A percentile compares a stretch with the other conserved stretches of the same genome.
Evolutionary conservation across 306 rosid species (phyloP).

Genomic region (Dalbergia cultrata): DNA sequence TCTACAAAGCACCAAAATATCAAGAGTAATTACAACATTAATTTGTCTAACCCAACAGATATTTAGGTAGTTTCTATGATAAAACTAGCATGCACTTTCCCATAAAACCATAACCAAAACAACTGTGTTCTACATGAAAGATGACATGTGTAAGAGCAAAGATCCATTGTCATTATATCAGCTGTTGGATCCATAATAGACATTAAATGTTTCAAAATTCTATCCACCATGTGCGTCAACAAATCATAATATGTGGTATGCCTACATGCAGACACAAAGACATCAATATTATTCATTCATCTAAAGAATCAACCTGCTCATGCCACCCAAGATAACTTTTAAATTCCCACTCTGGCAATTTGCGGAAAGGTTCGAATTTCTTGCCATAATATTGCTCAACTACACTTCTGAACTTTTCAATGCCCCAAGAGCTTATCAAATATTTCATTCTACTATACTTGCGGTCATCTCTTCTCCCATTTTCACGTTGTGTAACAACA

Average conservation of each 20-base stretch:
- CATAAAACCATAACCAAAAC: constrained; percentile 39
- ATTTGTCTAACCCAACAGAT: background rate
- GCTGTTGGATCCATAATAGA: constrained; percentile 36
- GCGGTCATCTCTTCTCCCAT: constrained; percentile 98
- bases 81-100: constrained; percentile 31
- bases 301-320: constrained; percentile 78
- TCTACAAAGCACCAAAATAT: constrained; percentile 15
- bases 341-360: constrained; percentile 93
- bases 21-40: constrained; percentile 18
- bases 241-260: constrained; percentile 20
- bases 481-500: constrained; percentile 93
- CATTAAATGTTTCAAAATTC: constrained; percentile 21
- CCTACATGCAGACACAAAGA: constrained; percentile 33
- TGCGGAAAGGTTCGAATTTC: constrained; percentile 83
- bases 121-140: constrained; percentile 13
- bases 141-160: constrained; percentile 16
- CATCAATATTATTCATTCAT: constrained; percentile 36
- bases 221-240: constrained; percentile 22
- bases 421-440: constrained; percentile 95
- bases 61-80: background rate
- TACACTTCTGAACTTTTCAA: constrained; percentile 83
- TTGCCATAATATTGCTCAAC: constrained; percentile 88
- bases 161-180: constrained; percentile 29
- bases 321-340: constrained; percentile 98
- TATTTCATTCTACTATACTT: constrained; percentile 96